Evolutionary conservation across 805 yeast species (phyloP), one percentile per base, ranked within the genome.

Genomic region (Wickerhamomyces silvicola): DNA sequence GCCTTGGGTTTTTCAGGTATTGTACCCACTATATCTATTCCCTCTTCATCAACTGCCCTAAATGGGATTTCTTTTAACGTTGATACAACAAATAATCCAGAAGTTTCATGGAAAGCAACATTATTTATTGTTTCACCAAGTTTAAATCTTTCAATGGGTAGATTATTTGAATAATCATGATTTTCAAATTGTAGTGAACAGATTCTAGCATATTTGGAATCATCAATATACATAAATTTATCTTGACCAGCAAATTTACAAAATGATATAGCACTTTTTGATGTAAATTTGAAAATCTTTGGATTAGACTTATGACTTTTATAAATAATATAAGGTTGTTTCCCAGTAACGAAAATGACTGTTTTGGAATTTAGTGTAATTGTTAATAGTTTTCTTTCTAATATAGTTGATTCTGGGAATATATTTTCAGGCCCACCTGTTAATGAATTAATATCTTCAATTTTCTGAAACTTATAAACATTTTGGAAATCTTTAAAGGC

Each of bases 381-480:
- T 58, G 51, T 77, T 68, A 34, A 75, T 71, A 57, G 79, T 60
- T 37, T 71, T 55, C 92, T 69, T 54, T 83, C 94, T 28, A 81
- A 69, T 5, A 66, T 66, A 1, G 80, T 81, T 38, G 39, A 56
- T 36, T 72, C 66, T 1, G 82, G 68, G 46, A 76, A 80, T 1
- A 88, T 81, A 53, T 81, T 81, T 34, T 75, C 81, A 2, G 92
- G 90, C 1, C 90, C 92, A 34, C 94, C 94, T 1, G 85, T 75
- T 9, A 80, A 66, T 4, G 66, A 64, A 41, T 43, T 67, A 59
- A 22, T 50, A 58, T 45, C 30, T 18, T 45, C 61, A 50, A 43
- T 37, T 67, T 71, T 46, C 58, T 64, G 35, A 62, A 68, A 50
- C 68, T 73, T 30, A 48, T 41, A 23, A 68, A 62, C 30, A 49